A percentile compares a stretch with the other conserved stretches of the same genome.
Evolutionary conservation across 2,329 filamentous ascomycete genomes (phyloP).

Genomic region (Venturiaceae sp.): DNA sequence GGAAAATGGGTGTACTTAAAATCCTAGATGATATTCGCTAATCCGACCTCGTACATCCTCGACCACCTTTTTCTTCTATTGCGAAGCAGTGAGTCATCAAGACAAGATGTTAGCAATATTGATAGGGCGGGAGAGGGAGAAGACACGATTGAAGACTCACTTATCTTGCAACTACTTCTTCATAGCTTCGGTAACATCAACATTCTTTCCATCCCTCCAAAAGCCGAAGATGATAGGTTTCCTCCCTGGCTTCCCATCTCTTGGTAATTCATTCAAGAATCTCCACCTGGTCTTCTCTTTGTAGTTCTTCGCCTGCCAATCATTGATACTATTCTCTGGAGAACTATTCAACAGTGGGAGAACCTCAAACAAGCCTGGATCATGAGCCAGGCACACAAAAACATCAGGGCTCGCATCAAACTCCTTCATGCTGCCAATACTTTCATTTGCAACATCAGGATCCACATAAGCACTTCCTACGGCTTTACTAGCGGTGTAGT

Average conservation of each 20-base stretch:
- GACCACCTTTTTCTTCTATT: no score
- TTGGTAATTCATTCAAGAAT: slow-evolving; percentile 30
- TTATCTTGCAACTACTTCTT: neutral
- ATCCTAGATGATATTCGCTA: no score
- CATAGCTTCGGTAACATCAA: neutral
- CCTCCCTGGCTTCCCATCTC: slow-evolving; percentile 7
- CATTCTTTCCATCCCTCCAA: neutral
- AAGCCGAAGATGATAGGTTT: neutral
- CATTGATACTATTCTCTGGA: slow-evolving; percentile 20
- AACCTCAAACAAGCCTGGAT: slow-evolving; percentile 20
- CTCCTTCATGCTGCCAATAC: slow-evolving; percentile 33
- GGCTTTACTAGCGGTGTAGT: neutral
- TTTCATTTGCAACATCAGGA: slow-evolving; percentile 19
- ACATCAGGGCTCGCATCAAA: slow-evolving; percentile 19
- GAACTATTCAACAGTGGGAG: slow-evolving; percentile 23
- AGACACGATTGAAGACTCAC: no score
- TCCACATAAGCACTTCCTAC: slow-evolving; percentile 1
- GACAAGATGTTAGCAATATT: no score
- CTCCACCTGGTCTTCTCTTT: slow-evolving; percentile 14
- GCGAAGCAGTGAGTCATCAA: no score
- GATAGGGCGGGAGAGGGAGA: no score
- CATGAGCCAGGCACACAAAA: slow-evolving; percentile 20
- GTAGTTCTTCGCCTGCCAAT: slow-evolving; percentile 20
- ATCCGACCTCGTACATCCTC: no score
- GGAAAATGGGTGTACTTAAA: no score